Evolutionary conservation across 192 early-diverging fungal genomes (phyloP), one percentile per base, ranked within the genome.

Genomic region (Backusella macrospora): DNA sequence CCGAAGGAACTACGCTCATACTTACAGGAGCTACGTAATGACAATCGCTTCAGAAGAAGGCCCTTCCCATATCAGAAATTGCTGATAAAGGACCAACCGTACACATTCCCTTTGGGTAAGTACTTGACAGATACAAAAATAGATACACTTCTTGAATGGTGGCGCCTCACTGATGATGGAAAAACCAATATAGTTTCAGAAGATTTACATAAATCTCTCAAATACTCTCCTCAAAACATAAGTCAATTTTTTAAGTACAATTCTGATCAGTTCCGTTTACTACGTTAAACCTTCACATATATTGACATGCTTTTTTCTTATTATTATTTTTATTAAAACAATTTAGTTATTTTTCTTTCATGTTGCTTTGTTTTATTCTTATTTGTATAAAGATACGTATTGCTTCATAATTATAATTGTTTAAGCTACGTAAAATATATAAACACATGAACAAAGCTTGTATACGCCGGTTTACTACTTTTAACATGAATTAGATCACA

Each of bases 41-140:
- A 73, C 46, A 45, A 65, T 23, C 59, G 62, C 37, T 73, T 73
- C 43, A 62, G 23, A 45, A 62, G 45, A 45, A 65, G 63, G 48
- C 72, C 72, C 8, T 23, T 42, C n/a, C 14, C 26, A 29, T 16
- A 59, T 13, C 26, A 23, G 21, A 23, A 59, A 26, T 13, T 26
- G 4, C 42, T 67, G 7, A 26, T 8, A 42, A 40, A 67, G 9
- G 65, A 42, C 42, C 38, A 10, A 9, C 44, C 42, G 15, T 68
- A 68, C 26, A 44, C 38, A 6, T 73, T 73, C 21, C 72, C 72
- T 6, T 13, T 73, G 8, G 59, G 62, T 5, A 10, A 23, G 6
- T 73, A 73, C 14, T 46, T 73, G 16, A 64, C 21, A 0, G 44
- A 73, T 4, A 34, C 29, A 15, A 18, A 15, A 37, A 73, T 73